These are phyloP conservation scores for Spergularia marina DNA, from an alignment of 148 eudicot species.

Conservation along the genomic window DNA sequence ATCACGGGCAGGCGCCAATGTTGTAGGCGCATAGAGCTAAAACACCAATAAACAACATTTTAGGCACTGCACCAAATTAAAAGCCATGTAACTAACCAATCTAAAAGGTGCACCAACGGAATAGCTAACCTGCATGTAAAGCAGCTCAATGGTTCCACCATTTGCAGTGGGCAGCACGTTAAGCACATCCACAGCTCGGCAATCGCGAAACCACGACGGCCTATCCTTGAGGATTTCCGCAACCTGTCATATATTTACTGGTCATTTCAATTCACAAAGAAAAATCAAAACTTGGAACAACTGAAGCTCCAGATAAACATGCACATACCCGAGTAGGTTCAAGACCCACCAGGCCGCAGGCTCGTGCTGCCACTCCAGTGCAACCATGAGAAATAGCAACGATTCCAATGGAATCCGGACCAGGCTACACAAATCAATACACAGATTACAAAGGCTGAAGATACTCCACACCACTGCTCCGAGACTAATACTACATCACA, in stretches of 20 bases:
- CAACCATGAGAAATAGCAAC: constrained; percentile 99
- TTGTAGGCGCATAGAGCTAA: constrained; percentile 96
- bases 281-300: neutral
- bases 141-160: constrained; percentile 99
- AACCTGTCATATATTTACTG: constrained; percentile 44
- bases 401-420: constrained; percentile 99
- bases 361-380: constrained; percentile 99
- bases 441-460: neutral
- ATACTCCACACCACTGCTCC: neutral
- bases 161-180: constrained; percentile 96
- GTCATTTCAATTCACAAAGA: neutral
- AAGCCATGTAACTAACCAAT: neutral
- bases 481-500: neutral
- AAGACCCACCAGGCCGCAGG: constrained; percentile 96
- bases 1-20: constrained; percentile 96
- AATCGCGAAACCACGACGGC: constrained; percentile 97
- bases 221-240: constrained; percentile 99
- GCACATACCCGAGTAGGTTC: constrained; percentile 93
- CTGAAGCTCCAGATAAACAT: neutral
- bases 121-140: constrained; percentile 87
- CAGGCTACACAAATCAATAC: constrained; percentile 59
- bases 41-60: constrained; percentile 8
- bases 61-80: neutral
- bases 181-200: constrained; percentile 97
- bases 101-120: neutral